Evolutionary conservation across 73 alveolate genomes (phyloP).

Genomic region (Tetrahymena borealis): DNA sequence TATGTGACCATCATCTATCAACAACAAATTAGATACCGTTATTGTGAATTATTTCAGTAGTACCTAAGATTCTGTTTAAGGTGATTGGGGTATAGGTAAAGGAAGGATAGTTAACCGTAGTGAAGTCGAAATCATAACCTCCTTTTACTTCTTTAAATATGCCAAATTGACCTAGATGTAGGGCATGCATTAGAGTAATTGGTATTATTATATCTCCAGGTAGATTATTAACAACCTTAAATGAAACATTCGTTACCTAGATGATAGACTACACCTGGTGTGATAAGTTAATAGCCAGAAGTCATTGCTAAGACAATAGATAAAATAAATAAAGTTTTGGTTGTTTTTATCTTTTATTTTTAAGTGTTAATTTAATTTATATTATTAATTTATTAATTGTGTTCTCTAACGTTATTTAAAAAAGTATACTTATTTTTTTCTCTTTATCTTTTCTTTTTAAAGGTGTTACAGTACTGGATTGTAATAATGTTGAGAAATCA

Average conservation of each 20-base stretch:
- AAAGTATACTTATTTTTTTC: too few species aligned
- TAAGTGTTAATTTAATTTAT: too few species aligned
- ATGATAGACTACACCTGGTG: not conserved
- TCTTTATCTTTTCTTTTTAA: too few species aligned
- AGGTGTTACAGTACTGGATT: too few species aligned
- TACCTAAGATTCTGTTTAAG: not conserved
- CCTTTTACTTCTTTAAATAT: not conserved
- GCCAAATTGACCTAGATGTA: not conserved
- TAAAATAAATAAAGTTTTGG: not conserved
- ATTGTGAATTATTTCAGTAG: too few species aligned
- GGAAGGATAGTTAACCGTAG: not conserved
- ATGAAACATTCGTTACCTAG: not conserved
- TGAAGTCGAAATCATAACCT: not conserved
- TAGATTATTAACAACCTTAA: not conserved
- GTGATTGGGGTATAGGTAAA: not conserved
- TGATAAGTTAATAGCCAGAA: not conserved
- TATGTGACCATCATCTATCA: not conserved
- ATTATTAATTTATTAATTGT: too few species aligned
- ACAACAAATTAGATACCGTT: not conserved
- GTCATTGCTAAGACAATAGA: not conserved
- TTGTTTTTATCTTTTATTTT: too few species aligned
- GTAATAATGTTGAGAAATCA: too few species aligned
- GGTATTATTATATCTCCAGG: not conserved
- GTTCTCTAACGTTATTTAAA: too few species aligned
- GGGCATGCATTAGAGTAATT: not conserved